Evolutionary conservation across 2,329 filamentous ascomycete genomes (phyloP).

Genomic region (Exophiala sp.): DNA sequence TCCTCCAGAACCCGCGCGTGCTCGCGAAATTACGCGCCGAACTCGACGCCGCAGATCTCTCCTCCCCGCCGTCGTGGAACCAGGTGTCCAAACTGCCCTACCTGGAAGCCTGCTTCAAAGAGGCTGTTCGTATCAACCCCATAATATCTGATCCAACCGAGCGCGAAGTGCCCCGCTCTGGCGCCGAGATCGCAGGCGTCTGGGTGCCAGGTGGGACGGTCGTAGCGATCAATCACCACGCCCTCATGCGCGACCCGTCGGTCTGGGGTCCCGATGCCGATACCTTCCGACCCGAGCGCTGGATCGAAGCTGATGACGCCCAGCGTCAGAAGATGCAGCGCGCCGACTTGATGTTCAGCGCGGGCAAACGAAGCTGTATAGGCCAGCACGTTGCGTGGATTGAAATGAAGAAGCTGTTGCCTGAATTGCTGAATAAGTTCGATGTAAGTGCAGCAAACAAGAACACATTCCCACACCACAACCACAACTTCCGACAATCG

Average conservation of each 20-base stretch:
- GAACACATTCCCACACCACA: neutral
- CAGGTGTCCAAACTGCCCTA: constrained; percentile 60
- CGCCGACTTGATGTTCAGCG: constrained; percentile 9
- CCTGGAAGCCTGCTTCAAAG: constrained; percentile 15
- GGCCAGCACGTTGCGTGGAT: constrained; percentile 19
- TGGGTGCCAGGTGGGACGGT: constrained; percentile 16
- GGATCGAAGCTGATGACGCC: constrained; percentile 36
- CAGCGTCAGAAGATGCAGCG: constrained; percentile 32
- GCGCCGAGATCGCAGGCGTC: constrained; percentile 15
- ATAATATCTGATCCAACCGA: constrained; percentile 22
- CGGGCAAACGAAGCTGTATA: constrained; percentile 13
- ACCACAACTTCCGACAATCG: too few species aligned
- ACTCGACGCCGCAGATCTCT: constrained; percentile 7
- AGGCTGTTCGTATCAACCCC: constrained; percentile 9
- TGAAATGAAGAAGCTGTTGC: constrained; percentile 16
- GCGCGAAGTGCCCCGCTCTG: constrained; percentile 22
- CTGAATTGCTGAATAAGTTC: constrained; percentile 9
- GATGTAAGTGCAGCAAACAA: constrained; percentile 6
- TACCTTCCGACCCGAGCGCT: constrained; percentile 44
- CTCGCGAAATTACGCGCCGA: constrained; percentile 13
- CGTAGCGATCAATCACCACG: constrained; percentile 33
- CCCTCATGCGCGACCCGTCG: constrained; percentile 38
- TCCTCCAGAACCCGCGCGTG: constrained; percentile 39
- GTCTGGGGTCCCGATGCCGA: constrained; percentile 39
- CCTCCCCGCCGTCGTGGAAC: constrained; percentile 1